Percentiles rank a stretch among this genome's conserved stretches.
These are phyloP conservation scores for Leishmania mexicana DNA, from an alignment of 208 protist genomes.

Conservation along the genomic window DNA sequence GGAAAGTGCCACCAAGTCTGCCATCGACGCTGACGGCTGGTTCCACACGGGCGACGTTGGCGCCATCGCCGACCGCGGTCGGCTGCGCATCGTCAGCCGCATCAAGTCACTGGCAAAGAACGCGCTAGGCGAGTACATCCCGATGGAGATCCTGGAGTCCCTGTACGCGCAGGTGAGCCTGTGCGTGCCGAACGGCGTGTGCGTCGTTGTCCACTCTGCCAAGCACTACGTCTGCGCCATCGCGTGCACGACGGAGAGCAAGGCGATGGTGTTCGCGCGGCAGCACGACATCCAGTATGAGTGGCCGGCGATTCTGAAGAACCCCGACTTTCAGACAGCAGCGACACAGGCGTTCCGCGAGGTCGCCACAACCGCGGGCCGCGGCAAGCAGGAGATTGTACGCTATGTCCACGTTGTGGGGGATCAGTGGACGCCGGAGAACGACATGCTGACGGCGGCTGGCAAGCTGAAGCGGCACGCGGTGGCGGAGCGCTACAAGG, in stretches of 20 bases:
- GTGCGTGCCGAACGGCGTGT: slow-evolving; percentile 60
- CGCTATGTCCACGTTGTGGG: no score
- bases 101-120: no score
- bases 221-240: slow-evolving; percentile 64
- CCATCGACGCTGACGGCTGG: slow-evolving; percentile 74
- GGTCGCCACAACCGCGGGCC: no score
- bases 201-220: slow-evolving; percentile 64
- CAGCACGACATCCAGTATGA: slow-evolving; percentile 16
- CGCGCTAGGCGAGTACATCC: slow-evolving; percentile 84
- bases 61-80: slow-evolving; percentile 18
- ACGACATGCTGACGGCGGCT: slow-evolving; percentile 4
- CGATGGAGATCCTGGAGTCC: slow-evolving; percentile 78
- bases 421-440: slow-evolving; percentile 2
- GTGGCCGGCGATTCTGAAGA: no score
- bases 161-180: slow-evolving; percentile 63
- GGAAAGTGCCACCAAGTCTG: slow-evolving; percentile 70
- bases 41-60: slow-evolving; percentile 93
- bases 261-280: slow-evolving; percentile 46
- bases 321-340: no score
- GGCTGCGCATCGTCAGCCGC: no score
- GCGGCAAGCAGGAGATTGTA: no score
- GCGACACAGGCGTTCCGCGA: no score
- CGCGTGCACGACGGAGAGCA: slow-evolving; percentile 55
- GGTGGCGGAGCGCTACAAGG: slow-evolving; percentile 44
- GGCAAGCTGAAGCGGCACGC: no score